A percentile compares a stretch with the other conserved stretches of the same genome.
Conservation (phyloP, 139 green algal species). For the Volvox reticuliferus region DNA sequence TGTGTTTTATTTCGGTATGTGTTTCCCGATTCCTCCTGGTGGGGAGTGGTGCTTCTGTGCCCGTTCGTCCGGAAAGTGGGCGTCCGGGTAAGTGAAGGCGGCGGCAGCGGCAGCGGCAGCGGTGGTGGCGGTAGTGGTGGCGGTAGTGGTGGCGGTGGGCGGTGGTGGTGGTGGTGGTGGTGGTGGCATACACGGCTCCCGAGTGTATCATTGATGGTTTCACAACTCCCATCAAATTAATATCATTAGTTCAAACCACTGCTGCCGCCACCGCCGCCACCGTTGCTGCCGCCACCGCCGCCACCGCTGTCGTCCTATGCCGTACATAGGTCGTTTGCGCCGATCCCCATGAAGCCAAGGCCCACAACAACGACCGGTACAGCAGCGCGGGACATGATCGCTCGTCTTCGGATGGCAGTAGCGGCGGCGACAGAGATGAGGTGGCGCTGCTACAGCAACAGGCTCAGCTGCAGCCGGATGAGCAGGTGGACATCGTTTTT, state of each 20-base stretch:
- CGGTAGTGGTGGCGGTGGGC: not conserved
- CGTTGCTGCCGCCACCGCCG: not conserved
- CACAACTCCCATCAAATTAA: not conserved
- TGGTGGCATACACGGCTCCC: not conserved
- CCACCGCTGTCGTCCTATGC: not conserved
- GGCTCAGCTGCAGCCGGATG: too few species aligned
- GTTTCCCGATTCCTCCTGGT: too few species aligned
- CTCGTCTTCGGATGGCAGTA: not conserved
- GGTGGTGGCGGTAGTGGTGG: not conserved
- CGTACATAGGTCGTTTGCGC: constrained; percentile 36
- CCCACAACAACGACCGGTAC: constrained; percentile 39
- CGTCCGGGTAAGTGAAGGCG: too few species aligned
- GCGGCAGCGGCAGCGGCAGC: not conserved
- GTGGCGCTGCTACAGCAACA: too few species aligned
- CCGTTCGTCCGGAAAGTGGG: not conserved
- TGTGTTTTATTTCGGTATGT: too few species aligned
- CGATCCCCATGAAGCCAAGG: constrained; percentile 33
- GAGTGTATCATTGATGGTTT: not conserved
- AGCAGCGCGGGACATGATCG: not conserved
- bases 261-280: not conserved
- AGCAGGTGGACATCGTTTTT: too few species aligned
- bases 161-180: not conserved
- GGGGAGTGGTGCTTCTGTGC: not conserved
- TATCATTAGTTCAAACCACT: not conserved
- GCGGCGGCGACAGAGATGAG: not conserved